Evolutionary conservation across 2,329 filamentous ascomycete genomes (phyloP).

Genomic region (Gaeumannomyces sp.): DNA sequence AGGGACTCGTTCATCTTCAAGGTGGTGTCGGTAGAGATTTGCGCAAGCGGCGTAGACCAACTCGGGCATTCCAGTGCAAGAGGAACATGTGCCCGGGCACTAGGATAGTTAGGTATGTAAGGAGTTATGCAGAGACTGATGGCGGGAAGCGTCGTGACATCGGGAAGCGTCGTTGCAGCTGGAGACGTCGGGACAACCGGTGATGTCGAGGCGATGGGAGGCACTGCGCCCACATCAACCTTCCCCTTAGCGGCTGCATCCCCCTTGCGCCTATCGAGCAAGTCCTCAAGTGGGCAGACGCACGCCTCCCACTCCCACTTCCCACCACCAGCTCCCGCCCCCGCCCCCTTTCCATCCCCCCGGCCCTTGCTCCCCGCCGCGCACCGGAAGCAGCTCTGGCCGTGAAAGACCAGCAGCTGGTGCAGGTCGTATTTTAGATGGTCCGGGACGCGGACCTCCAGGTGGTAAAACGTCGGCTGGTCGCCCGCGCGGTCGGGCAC

Average conservation of each 20-base stretch:
- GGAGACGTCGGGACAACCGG: background rate
- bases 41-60: too few species aligned
- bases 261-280: slow-evolving; percentile 2
- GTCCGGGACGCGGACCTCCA: slow-evolving; percentile 41
- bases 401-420: slow-evolving; percentile 42
- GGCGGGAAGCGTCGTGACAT: background rate
- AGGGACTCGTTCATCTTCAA: background rate
- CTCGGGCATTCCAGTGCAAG: background rate
- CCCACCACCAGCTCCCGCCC: too few species aligned
- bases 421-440: slow-evolving; percentile 45
- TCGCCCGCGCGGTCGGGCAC: slow-evolving; percentile 32
- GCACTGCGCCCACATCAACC: too few species aligned
- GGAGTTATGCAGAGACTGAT: background rate
- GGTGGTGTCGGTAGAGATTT: background rate
- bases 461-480: slow-evolving; percentile 42
- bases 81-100: too few species aligned
- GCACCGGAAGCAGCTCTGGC: slow-evolving; percentile 39
- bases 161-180: too few species aligned
- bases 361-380: slow-evolving; percentile 6
- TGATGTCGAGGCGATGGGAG: background rate
- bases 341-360: background rate
- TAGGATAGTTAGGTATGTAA: background rate
- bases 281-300: slow-evolving; percentile 7
- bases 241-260: background rate
- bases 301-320: slow-evolving; percentile 11